Evolutionary conservation across 2,329 filamentous ascomycete genomes (phyloP), one percentile per base, ranked within the genome.

Genomic region (Hypoxylon sp.): DNA sequence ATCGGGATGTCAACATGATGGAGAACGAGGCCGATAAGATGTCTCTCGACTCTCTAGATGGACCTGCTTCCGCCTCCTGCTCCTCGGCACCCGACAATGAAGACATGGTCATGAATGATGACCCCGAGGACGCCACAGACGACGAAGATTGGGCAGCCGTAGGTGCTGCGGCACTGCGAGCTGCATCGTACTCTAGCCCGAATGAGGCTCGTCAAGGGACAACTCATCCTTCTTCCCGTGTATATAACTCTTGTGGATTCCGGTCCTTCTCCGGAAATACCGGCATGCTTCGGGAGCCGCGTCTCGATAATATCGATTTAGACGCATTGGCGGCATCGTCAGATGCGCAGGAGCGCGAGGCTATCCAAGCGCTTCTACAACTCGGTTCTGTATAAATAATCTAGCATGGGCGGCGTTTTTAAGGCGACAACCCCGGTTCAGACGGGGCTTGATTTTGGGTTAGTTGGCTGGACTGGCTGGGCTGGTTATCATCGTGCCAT

Each of bases 61-160:
- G 88, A 45, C 88, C 87, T 14, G 86, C 81, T 59, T 92, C 90
- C 55, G 90, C 88, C 52, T 94, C 92, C 11, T 94, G 91, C 75
- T 93, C 91, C 30, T 91, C 93, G 73, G 91, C 90, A 16, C 87
- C 87, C 43, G 88, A 89, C 58, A 90, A 89, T 58, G 90, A 91
- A 63, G 86, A 88, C 66, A 82, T 82, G 71, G 84, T 78, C 80
- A 87, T 90, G 82, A 89, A 90, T 73, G 91, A 93, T 72, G 91
- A 96, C 75, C 88, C 92, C 65, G 90, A 91, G 70, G 93, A 97
- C 75, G 87, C 92, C 64, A 98, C 96, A 23, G 96, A 98, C 76
- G 93, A 97, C 76, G 95, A 98, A 79, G 94, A 98, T 80, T 97
- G 95, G 94, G 93, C 92, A 48, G 89, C 91, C 55, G 91, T 97